A percentile compares a stretch with the other conserved stretches of the same genome.
Conservation (phyloP, 129 eudicot genomes). For the Oenanthe sinensis region DNA sequence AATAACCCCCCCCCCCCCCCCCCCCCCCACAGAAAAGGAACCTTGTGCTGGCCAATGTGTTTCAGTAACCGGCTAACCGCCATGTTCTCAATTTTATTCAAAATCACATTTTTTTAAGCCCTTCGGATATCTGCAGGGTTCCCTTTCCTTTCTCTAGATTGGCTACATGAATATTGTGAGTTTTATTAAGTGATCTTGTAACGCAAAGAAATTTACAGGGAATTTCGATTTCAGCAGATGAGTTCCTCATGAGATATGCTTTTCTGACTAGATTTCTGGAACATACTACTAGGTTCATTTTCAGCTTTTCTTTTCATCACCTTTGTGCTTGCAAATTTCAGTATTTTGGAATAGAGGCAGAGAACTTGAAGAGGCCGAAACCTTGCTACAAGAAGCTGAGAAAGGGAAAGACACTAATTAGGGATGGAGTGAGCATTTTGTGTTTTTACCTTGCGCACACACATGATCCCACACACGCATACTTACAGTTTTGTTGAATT, state of each 20-base stretch:
- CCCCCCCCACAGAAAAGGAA: not conserved
- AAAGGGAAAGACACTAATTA: slow-evolving; percentile 63
- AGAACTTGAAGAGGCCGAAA: slow-evolving; percentile 62
- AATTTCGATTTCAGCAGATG: too few relatives aligned
- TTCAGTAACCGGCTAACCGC: too few relatives aligned
- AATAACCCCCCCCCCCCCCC: not conserved
- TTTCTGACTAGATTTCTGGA: not conserved
- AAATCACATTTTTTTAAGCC: not conserved
- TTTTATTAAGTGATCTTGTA: too few relatives aligned
- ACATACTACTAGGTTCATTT: not conserved
- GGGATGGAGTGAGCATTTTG: slow-evolving; percentile 51
- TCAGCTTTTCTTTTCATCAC: not conserved
- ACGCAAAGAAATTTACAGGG: too few relatives aligned
- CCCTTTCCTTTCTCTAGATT: not conserved
- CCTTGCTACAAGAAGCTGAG: slow-evolving; percentile 49
- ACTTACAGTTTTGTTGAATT: not conserved
- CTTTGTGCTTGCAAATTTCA: not conserved
- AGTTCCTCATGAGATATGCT: too few relatives aligned
- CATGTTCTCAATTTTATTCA: not conserved
- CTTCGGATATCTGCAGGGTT: not conserved
- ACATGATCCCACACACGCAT: not conserved
- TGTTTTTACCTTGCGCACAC: not conserved
- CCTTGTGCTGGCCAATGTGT: too few relatives aligned
- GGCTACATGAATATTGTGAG: not conserved
- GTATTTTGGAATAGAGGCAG: slow-evolving; percentile 34